Evolutionary conservation across 441 rosid species (phyloP).

Genomic region (Erysimum cheiri): DNA sequence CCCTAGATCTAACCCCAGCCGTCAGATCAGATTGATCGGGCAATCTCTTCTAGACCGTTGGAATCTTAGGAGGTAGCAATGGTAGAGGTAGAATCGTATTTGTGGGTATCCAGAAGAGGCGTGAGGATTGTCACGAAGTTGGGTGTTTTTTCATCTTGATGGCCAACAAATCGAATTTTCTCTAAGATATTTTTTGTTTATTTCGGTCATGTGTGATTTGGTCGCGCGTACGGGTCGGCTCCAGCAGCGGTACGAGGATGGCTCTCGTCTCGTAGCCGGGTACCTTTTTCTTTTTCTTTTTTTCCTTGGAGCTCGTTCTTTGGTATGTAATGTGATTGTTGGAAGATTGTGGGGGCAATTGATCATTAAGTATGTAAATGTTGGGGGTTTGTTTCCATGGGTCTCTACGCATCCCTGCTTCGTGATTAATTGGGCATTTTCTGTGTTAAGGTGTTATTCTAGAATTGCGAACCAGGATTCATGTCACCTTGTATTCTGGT

Average conservation of each 20-base stretch:
- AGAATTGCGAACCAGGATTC: not conserved
- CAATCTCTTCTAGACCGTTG: slow-evolving; percentile 44
- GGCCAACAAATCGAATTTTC: slow-evolving; percentile 28
- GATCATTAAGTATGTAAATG: slow-evolving; percentile 8
- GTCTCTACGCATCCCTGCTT: not conserved
- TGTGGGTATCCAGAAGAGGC: slow-evolving; percentile 47
- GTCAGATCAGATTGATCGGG: slow-evolving; percentile 48
- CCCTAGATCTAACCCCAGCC: slow-evolving; percentile 47
- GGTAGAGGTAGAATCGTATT: slow-evolving; percentile 44
- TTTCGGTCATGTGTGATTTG: slow-evolving; percentile 77
- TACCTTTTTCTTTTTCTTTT: slow-evolving; percentile 33
- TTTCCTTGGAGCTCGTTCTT: slow-evolving; percentile 16
- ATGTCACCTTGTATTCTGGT: not conserved
- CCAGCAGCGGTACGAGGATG: slow-evolving; percentile 90
- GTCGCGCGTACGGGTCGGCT: slow-evolving; percentile 99
- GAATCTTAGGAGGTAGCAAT: slow-evolving; percentile 44
- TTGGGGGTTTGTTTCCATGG: not conserved
- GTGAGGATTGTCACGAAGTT: slow-evolving; percentile 41
- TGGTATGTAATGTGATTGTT: slow-evolving; percentile 10
- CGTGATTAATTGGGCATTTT: not conserved
- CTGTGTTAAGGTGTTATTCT: not conserved
- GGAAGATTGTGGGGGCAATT: slow-evolving; percentile 3
- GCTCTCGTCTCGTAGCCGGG: slow-evolving; percentile 98
- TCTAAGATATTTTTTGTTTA: slow-evolving; percentile 21
- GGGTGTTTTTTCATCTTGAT: slow-evolving; percentile 34